phyloP scores from a whole-genome alignment of 805 yeast genomes.

The Helenozyma rhizophorensis region DNA sequence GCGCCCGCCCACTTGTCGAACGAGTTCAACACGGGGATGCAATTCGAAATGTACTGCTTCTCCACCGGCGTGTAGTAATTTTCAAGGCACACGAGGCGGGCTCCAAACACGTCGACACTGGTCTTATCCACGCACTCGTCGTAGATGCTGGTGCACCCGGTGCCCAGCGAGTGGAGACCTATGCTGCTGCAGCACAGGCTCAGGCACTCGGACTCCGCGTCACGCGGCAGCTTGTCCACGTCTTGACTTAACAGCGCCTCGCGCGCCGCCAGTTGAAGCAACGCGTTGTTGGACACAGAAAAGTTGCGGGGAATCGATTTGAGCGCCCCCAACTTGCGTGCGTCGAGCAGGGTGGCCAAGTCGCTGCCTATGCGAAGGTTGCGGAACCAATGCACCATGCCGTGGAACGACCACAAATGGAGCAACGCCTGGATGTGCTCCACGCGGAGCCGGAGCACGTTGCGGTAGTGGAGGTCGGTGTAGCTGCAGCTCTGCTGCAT shows the following conservation, averaged over 20 bases:
- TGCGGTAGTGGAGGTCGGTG: slow-evolving; percentile 22
- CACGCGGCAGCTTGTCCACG: slow-evolving; percentile 2
- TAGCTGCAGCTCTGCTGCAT: slow-evolving; percentile 3
- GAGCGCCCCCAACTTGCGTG: slow-evolving; percentile 19
- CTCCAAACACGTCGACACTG: slow-evolving; percentile 5
- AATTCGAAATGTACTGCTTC: slow-evolving; percentile 33
- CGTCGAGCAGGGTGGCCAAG: slow-evolving; percentile 28
- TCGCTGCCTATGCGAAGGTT: slow-evolving; percentile 32
- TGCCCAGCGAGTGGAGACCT: slow-evolving; percentile 1
- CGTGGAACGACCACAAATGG: slow-evolving; percentile 40
- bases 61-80: slow-evolving; percentile 22
- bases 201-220: slow-evolving; percentile 4
- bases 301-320: slow-evolving; percentile 17
- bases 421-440: slow-evolving; percentile 35
- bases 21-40: slow-evolving; percentile 35
- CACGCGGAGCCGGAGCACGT: slow-evolving; percentile 33
- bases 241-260: slow-evolving; percentile 7
- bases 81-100: slow-evolving; percentile 11
- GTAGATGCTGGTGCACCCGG: not conserved
- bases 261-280: slow-evolving; percentile 8
- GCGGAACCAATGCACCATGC: slow-evolving; percentile 36
- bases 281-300: slow-evolving; percentile 10
- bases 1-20: slow-evolving; percentile 33
- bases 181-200: slow-evolving; percentile 1
- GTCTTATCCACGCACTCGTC: slow-evolving; percentile 1